phyloP scores from a whole-genome alignment of 2,329 filamentous ascomycete species.

The Pseudocercospora crystallina region DNA sequence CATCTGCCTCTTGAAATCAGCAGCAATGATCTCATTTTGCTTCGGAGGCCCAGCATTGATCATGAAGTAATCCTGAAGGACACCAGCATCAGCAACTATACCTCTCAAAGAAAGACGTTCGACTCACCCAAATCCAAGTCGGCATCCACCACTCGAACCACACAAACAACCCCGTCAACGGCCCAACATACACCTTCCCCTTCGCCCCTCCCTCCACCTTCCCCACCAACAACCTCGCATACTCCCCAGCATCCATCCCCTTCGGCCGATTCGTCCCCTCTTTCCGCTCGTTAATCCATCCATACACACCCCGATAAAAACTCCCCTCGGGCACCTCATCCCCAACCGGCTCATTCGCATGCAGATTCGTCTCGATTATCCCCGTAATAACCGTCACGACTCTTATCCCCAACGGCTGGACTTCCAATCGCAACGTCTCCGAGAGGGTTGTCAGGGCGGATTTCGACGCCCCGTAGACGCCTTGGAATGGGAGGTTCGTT shows the following conservation, averaged over 20 bases:
- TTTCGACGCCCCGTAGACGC: constrained; percentile 28
- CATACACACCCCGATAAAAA: constrained; percentile 6
- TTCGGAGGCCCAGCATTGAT: constrained; percentile 9
- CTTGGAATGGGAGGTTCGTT: constrained; percentile 19
- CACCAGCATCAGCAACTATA: not conserved
- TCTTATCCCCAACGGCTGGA: constrained; percentile 26
- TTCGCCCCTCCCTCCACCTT: constrained; percentile 14
- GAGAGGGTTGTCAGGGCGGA: constrained; percentile 22
- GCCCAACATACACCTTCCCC: constrained; percentile 18
- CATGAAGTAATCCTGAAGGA: constrained; percentile 9
- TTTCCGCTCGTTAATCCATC: constrained; percentile 16
- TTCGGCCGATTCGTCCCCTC: constrained; percentile 16
- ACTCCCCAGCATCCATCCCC: constrained; percentile 15
- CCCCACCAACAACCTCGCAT: constrained; percentile 15
- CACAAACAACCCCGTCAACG: constrained; percentile 14
- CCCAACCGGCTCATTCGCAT: constrained; percentile 13
- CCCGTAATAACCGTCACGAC: constrained; percentile 28
- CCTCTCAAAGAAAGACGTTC: not conserved
- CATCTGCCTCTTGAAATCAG: no score
- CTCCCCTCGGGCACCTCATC: constrained; percentile 10
- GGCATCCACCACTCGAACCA: constrained; percentile 20
- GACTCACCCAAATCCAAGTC: constrained; percentile 18
- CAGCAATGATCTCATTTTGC: constrained; percentile 7
- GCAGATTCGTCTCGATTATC: constrained; percentile 21
- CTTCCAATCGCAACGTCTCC: constrained; percentile 28